A percentile compares a stretch with the other conserved stretches of the same genome.
phyloP scores from a whole-genome alignment of 805 yeast species.

The Clavispora asparagi region DNA sequence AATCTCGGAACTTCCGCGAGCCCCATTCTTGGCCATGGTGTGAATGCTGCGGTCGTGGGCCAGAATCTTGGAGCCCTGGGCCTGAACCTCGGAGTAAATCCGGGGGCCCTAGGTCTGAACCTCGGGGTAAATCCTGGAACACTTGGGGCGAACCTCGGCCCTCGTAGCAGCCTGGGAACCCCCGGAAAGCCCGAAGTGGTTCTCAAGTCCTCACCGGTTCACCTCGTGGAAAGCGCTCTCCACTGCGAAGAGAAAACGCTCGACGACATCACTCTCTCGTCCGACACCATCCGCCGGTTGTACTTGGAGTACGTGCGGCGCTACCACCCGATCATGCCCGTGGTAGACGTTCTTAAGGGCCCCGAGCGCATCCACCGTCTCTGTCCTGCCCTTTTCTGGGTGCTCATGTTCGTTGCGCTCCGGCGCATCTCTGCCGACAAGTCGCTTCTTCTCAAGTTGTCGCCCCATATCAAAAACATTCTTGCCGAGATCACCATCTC shows the following conservation, averaged over 20 bases:
- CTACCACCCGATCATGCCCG: conserved; percentile 84
- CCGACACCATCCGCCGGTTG: conserved; percentile 56
- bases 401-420: conserved; percentile 77
- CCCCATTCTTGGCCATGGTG: no score
- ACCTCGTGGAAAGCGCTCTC: conserved; percentile 30
- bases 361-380: conserved; percentile 74
- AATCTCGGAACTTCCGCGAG: no score
- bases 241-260: conserved; percentile 63
- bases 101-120: no score
- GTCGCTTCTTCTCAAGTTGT: conserved; percentile 51
- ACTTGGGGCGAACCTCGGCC: no score
- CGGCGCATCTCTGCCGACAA: conserved; percentile 48
- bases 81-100: no score
- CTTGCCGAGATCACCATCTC: conserved; percentile 85
- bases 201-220: background rate
- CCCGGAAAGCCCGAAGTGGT: background rate
- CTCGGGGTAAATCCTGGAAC: no score
- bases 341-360: conserved; percentile 76
- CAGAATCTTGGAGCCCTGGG: no score
- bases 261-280: conserved; percentile 59
- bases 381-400: conserved; percentile 93
- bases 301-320: conserved; percentile 66
- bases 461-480: conserved; percentile 68
- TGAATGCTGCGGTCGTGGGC: no score
- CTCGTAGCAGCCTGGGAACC: no score